A percentile compares a stretch with the other conserved stretches of the same genome.
These are phyloP conservation scores for Pythium aquatile DNA, from an alignment of 352 stramenopile species.

Conservation along the genomic window DNA sequence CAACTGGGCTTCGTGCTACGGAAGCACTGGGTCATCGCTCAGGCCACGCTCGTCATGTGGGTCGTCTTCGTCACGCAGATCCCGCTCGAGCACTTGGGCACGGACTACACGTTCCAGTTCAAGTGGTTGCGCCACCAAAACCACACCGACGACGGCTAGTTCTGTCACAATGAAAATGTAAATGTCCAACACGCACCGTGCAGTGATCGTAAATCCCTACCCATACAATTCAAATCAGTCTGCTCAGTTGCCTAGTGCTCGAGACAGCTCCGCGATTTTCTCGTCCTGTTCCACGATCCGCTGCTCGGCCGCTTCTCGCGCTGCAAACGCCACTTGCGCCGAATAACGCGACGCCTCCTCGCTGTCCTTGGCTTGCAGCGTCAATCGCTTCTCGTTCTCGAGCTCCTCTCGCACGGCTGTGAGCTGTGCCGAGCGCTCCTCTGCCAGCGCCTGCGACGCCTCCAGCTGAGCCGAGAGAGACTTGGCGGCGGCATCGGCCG, in stretches of 20 bases:
- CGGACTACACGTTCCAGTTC: conserved; percentile 7
- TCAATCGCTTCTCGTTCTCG: conserved; percentile 40
- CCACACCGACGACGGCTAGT: neutral
- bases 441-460: conserved; percentile 24
- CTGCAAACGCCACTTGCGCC: conserved; percentile 66
- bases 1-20: neutral
- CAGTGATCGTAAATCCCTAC: neutral
- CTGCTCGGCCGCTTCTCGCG: conserved; percentile 61
- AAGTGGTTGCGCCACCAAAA: conserved; percentile 1
- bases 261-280: conserved; percentile 33
- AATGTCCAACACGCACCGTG: neutral
- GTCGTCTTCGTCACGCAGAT: conserved; percentile 6
- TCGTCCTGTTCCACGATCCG: conserved; percentile 40
- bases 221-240: conserved; percentile 3
- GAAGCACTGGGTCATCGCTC: conserved; percentile 2
- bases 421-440: conserved; percentile 30
- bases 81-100: conserved; percentile 1
- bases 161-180: neutral
- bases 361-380: conserved; percentile 58
- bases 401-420: conserved; percentile 38
- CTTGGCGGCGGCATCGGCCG: conserved; percentile 7
- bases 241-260: conserved; percentile 9
- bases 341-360: conserved; percentile 70
- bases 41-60: conserved; percentile 4
- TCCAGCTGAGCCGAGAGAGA: conserved; percentile 19